Percentiles rank a stretch among this genome's conserved stretches.
phyloP scores from a whole-genome alignment of 805 yeast species.

The Starmerella sirachaensis region DNA sequence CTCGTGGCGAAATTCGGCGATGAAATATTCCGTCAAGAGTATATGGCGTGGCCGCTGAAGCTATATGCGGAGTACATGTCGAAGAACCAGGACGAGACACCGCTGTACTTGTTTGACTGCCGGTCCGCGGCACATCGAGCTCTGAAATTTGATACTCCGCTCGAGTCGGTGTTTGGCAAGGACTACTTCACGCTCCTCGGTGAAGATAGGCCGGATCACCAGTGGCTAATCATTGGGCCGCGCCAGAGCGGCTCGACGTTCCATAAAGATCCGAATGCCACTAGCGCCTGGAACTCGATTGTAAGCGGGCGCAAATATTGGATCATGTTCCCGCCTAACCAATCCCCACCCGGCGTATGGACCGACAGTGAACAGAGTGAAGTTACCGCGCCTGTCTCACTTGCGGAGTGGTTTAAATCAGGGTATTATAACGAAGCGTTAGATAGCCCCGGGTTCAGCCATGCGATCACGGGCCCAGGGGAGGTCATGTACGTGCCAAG shows the following conservation, averaged over 20 bases:
- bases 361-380: conserved; percentile 69
- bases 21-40: conserved; percentile 67
- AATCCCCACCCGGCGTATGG: conserved; percentile 74
- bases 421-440: conserved; percentile 68
- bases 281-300: conserved; percentile 83
- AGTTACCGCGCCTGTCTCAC: conserved; percentile 82
- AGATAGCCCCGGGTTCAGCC: conserved; percentile 35
- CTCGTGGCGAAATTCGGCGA: conserved; percentile 45
- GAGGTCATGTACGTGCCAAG: conserved; percentile 83
- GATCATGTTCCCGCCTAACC: conserved; percentile 75
- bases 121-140: conserved; percentile 52
- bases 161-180: conserved; percentile 33
- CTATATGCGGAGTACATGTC: conserved; percentile 50
- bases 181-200: conserved; percentile 54
- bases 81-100: conserved; percentile 64
- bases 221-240: conserved; percentile 89
- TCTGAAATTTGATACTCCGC: conserved; percentile 46
- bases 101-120: conserved; percentile 78
- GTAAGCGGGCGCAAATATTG: conserved; percentile 67
- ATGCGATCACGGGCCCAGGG: conserved; percentile 68
- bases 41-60: conserved; percentile 63
- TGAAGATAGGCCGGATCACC: conserved; percentile 59
- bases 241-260: conserved; percentile 74
- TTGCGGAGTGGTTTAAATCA: conserved; percentile 80
- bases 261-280: conserved; percentile 85